Evolutionary conservation across 768 basidiomycete species (phyloP).

Genomic region (Tricholoma hemisulphureum): DNA sequence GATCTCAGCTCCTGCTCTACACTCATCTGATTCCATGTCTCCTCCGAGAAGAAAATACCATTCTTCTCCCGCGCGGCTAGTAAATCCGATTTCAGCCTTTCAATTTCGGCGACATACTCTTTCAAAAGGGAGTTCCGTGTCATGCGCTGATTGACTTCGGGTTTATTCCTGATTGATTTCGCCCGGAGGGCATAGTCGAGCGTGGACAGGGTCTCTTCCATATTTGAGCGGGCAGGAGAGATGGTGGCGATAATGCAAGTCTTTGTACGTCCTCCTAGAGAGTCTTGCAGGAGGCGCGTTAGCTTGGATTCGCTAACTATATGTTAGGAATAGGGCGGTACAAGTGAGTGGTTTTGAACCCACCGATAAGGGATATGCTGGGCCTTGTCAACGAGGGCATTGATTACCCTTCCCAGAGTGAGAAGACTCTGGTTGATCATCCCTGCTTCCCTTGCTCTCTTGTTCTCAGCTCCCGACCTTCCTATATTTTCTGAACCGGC

Average conservation of each 20-base stretch:
- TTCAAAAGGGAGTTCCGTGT: constrained; percentile 89
- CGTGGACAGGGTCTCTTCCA: constrained; percentile 97
- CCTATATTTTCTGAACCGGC: constrained; percentile 99
- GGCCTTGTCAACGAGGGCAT: constrained; percentile 88
- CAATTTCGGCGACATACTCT: constrained; percentile 92
- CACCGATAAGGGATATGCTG: constrained; percentile 94
- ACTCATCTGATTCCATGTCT: constrained; percentile 83
- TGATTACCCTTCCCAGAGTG: constrained; percentile 96
- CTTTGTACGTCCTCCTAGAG: constrained; percentile 95
- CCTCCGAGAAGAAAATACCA: constrained; percentile 90
- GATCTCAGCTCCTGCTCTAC: constrained; percentile 73
- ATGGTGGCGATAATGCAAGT: constrained; percentile 97
- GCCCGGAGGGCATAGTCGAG: constrained; percentile 95
- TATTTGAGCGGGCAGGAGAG: constrained; percentile 88
- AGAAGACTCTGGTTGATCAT: constrained; percentile 98
- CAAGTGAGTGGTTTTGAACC: constrained; percentile 11
- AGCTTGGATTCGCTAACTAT: constrained; percentile 86
- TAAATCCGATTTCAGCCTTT: constrained; percentile 86
- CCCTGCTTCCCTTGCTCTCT: constrained; percentile 92
- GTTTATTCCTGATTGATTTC: constrained; percentile 92
- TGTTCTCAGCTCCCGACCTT: constrained; percentile 91
- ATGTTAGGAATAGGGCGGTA: background rate
- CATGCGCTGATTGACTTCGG: constrained; percentile 93
- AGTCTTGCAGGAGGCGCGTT: constrained; percentile 96
- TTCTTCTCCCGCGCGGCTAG: constrained; percentile 93